Base-by-base conservation (phyloP, 108 stramenopile species). In the Nitzschia sp. region DNA sequence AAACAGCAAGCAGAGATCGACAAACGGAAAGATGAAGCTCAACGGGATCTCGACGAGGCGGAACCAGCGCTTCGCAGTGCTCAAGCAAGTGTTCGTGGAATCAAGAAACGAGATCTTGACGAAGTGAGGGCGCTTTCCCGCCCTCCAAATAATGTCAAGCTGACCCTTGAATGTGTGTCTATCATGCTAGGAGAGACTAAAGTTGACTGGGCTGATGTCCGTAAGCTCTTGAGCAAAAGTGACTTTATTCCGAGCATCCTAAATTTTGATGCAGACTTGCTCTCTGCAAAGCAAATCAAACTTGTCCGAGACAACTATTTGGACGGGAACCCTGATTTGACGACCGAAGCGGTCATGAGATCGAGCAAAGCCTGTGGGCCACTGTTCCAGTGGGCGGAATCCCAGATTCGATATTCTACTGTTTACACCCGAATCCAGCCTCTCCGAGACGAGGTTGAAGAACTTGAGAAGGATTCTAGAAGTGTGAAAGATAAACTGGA, bases 191-290 rank as follows among this genome's bases (percentile, higher is more conserved):
- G 97, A 21, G 91, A 96, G 47, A 87, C 68, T 36, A 90, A 85
- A 45, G 69, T 87, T 17, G 94, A 95, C 35, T 99, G 99, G 99
- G 61, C 75, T 23, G 96, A 97, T 58, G 91, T 99, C 16, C 91
- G 97, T 52, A 96, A 97, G 72, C 80, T 96, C 27, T 59, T 98
- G 46, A 80, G 81, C 17, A 88, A 89, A 67, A 80, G 84, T 16
- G 96, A 98, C 53, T 99, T 99, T 76, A 99, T 99, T 69, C 81
- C 96, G 1, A 94, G 69, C 50, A 97, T 99, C 68, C 66, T 99
- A n/a, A 91, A 95, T 65, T 98, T 98, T 79, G 80, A 88, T 73
- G 93, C 96, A 22, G 90, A 97, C 46, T 87, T 84, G 13, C 78
- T 99, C 45, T 80, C 84, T 26, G 66, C 79, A 22, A 78, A 81